phyloP scores from a whole-genome alignment of 805 yeast genomes.

The Spathaspora arborariae region DNA sequence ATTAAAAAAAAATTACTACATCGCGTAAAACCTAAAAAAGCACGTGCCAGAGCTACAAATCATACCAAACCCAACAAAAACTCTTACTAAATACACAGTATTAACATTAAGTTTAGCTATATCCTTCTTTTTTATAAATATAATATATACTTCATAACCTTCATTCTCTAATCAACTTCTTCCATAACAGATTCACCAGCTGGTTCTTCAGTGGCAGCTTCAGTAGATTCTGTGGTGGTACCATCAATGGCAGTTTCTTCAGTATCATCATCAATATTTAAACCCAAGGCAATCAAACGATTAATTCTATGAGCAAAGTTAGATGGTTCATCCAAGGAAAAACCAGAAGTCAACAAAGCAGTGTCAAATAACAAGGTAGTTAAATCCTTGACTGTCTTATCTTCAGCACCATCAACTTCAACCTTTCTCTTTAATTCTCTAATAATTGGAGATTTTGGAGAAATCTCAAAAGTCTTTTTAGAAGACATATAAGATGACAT shows the following conservation, averaged over 20 bases:
- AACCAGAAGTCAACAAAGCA: conserved; percentile 97
- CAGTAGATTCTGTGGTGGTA: conserved; percentile 35
- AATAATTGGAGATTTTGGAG: conserved; percentile 94
- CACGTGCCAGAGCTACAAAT: background rate
- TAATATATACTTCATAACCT: background rate
- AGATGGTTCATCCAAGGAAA: conserved; percentile 97
- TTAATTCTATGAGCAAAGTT: conserved; percentile 97
- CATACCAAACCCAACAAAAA: background rate
- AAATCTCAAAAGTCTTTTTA: conserved; percentile 97
- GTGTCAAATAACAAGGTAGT: conserved; percentile 96
- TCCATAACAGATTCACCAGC: conserved; percentile 96
- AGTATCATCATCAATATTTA: conserved; percentile 93
- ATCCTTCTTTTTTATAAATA: background rate
- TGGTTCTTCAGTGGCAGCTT: conserved; percentile 53
- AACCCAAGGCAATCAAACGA: conserved; percentile 96
- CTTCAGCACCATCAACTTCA: conserved; percentile 95
- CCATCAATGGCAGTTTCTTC: conserved; percentile 44
- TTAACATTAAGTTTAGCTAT: background rate
- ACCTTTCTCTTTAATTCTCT: conserved; percentile 95
- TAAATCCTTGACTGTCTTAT: conserved; percentile 96
- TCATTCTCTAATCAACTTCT: conserved; percentile 79
- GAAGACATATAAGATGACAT: conserved; percentile 99
- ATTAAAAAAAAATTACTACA: background rate
- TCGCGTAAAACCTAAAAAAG: background rate
- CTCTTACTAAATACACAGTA: background rate